Conservation (phyloP, 257 asterid genomes). For the Plantago major region DNA sequence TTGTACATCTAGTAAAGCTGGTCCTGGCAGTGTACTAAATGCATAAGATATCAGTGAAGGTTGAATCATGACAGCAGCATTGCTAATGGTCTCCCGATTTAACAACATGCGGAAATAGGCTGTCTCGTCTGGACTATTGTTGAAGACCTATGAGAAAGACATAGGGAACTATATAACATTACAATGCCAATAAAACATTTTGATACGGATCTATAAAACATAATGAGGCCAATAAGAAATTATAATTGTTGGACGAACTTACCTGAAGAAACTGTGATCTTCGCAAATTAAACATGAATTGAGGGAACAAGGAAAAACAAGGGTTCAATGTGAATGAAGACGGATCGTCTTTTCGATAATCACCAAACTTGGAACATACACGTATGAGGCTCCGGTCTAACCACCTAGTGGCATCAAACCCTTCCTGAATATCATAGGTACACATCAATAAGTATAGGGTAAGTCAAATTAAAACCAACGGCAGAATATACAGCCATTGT, state of each 20-base stretch:
- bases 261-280: constrained; percentile 98
- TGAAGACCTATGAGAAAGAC: constrained; percentile 60
- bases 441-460: constrained; percentile 4
- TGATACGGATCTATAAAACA: too few species aligned
- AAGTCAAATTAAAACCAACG: too few species aligned
- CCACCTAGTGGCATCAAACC: constrained; percentile 94
- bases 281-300: constrained; percentile 92
- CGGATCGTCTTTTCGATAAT: constrained; percentile 93
- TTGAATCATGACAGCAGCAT: constrained; percentile 96
- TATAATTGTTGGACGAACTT: constrained; percentile 12
- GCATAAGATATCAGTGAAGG: constrained; percentile 85
- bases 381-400: constrained; percentile 92
- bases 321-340: constrained; percentile 80
- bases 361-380: constrained; percentile 92
- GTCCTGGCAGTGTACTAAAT: constrained; percentile 78
- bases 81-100: constrained; percentile 87
- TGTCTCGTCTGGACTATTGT: constrained; percentile 97
- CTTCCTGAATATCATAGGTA: constrained; percentile 57
- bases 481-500: too few species aligned
- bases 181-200: too few species aligned
- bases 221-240: neutral
- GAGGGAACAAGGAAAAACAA: constrained; percentile 84
- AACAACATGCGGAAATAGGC: constrained; percentile 94
- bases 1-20: constrained; percentile 87
- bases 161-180: neutral